These are phyloP conservation scores for Ceratobasidium papillatum DNA, from an alignment of 1,284 basidiomycete species.

Conservation along the genomic window DNA sequence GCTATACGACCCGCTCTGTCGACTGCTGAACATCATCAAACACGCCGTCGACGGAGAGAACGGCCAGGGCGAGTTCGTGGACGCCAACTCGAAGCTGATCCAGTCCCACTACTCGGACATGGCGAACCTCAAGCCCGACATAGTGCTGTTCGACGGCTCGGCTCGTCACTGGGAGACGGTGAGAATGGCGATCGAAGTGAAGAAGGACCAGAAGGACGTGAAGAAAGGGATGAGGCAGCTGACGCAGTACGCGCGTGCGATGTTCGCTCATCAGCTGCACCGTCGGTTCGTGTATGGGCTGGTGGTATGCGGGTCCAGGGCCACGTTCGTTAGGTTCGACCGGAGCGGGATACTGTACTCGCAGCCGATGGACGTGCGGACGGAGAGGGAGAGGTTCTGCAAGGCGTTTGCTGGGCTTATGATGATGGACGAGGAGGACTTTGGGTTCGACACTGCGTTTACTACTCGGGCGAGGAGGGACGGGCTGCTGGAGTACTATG, in stretches of 20 bases:
- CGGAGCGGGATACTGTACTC: conserved; percentile 23
- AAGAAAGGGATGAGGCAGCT: conserved; percentile 16
- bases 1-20: not conserved
- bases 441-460: conserved; percentile 18
- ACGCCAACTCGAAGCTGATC: not conserved
- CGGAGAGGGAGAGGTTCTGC: not conserved
- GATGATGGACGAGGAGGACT: conserved; percentile 1
- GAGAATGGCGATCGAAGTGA: conserved; percentile 11
- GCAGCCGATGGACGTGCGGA: not conserved
- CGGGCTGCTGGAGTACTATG: conserved; percentile 2
- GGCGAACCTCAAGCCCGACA: not conserved
- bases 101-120: not conserved
- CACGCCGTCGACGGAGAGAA: not conserved
- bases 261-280: conserved; percentile 22
- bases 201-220: not conserved
- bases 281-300: conserved; percentile 16
- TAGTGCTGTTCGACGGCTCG: conserved; percentile 1
- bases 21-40: not conserved
- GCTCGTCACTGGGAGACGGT: conserved; percentile 25
- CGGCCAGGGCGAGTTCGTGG: not conserved
- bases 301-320: not conserved
- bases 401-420: conserved; percentile 12
- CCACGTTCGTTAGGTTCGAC: conserved; percentile 26
- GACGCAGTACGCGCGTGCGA: conserved; percentile 3
- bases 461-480: not conserved